A percentile compares a stretch with the other conserved stretches of the same genome.
These are phyloP conservation scores for Geotrichum australiense DNA, from an alignment of 1,139 yeast species.

Conservation along the genomic window DNA sequence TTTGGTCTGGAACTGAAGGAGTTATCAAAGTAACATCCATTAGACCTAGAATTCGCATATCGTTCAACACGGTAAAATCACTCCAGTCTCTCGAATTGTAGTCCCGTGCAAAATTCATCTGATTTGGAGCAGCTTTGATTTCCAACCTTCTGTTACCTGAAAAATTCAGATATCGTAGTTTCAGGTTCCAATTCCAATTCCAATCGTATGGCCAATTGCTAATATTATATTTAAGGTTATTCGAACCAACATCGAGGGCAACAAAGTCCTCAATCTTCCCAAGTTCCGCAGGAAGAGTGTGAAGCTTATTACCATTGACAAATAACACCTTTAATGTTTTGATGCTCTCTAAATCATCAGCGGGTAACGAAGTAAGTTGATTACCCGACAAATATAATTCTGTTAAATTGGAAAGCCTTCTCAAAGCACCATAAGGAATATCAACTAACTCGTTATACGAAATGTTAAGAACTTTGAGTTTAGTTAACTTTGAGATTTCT, in stretches of 20 bases:
- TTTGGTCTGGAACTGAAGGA: conserved; percentile 77
- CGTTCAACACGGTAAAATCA: conserved; percentile 65
- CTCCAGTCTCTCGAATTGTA: conserved; percentile 46
- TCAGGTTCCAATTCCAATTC: conserved; percentile 90
- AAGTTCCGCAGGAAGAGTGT: conserved; percentile 83
- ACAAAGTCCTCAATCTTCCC: conserved; percentile 61
- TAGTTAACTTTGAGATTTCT: conserved; percentile 51
- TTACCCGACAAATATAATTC: conserved; percentile 82
- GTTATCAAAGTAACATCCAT: conserved; percentile 94
- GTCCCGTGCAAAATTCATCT: conserved; percentile 19
- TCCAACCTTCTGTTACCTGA: conserved; percentile 91
- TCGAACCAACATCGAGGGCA: conserved; percentile 85
- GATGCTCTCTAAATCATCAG: conserved; percentile 70
- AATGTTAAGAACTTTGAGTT: conserved; percentile 59
- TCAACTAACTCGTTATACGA: conserved; percentile 82
- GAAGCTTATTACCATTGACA: conserved; percentile 77
- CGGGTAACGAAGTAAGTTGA: conserved; percentile 67
- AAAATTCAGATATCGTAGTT: conserved; percentile 71
- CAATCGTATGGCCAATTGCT: conserved; percentile 95
- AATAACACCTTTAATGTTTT: conserved; percentile 53
- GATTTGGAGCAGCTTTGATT: conserved; percentile 57
- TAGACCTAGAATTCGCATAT: conserved; percentile 69
- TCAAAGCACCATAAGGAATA: conserved; percentile 64
- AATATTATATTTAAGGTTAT: conserved; percentile 82
- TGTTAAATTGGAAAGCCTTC: conserved; percentile 50